Base-by-base conservation (phyloP, 495 filamentous ascomycete species). In the Sabuloglossum arenarium region DNA sequence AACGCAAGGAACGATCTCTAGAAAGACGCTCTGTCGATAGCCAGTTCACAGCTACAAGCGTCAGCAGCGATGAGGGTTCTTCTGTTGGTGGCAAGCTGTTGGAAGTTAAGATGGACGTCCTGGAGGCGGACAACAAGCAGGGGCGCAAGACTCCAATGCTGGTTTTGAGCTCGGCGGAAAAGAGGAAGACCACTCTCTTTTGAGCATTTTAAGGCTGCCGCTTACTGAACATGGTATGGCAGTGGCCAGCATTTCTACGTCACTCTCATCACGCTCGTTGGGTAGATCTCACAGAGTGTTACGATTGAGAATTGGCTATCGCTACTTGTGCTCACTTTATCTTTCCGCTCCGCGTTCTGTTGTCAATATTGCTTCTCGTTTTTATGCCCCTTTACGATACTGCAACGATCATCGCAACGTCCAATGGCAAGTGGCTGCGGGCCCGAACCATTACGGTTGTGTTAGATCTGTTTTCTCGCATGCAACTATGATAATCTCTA, bases 131-230 rank as follows among this genome's bases (percentile, higher is more conserved):
- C 1, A 29, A 16, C 47, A 75, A 76, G 42, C 80, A 80, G 51
- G 76, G 82, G 65, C 83, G 85, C 64, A 90, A 82, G 76, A 84
- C 82, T 52, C 82, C 87, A 11, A 82, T 87, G 75, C 78, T 94
- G 66, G 83, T 96, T 58, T 75, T 94, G 51, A 88, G 81, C 57
- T 87, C 80, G 64, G 86, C 85, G 56, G 88, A 93, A 71, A 94
- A 94, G 79, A 83, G 88, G 65, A 94, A 87, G 74, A 84, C 78
- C 66, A 74, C 80, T 51, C 70, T 82, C 64, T 77, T 75, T 61
- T 79, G 39, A 64, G 30, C 27, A 23, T 23, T 23, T 12, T 47
- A 16, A 39, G 34, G 16, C 34, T 39, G 34, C 34, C 34, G 16
- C 34, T 39, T 39, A 8, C 34, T 39, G 34, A 39, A 8, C 34